Evolutionary conservation across 805 yeast species (phyloP).

Genomic region (Tetrapisispora pingtungensis): DNA sequence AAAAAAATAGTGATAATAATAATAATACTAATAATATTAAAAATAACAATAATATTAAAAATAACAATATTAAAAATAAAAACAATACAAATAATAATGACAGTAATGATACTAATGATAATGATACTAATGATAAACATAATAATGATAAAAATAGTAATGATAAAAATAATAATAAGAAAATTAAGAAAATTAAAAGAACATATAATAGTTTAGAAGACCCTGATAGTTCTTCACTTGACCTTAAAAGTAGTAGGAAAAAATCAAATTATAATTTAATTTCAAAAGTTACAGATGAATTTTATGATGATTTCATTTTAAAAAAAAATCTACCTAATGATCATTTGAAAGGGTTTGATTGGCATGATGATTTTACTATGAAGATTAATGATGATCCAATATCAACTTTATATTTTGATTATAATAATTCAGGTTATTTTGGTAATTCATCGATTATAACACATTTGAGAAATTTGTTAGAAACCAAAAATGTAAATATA

Average conservation of each 20-base stretch:
- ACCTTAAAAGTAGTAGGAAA: neutral
- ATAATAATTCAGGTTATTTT: conserved; percentile 50
- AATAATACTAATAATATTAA: neutral
- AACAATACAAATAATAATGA: neutral
- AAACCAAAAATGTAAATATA: neutral
- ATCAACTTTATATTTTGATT: conserved; percentile 47
- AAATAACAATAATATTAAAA: too few species aligned
- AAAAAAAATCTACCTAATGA: conserved; percentile 35
- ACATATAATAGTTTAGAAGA: neutral
- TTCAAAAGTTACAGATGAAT: neutral
- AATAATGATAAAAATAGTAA: too few species aligned
- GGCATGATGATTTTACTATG: conserved; percentile 39
- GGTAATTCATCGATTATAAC: conserved; percentile 57
- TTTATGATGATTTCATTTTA: conserved; percentile 11
- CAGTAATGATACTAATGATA: neutral
- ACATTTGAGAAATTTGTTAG: conserved; percentile 38
- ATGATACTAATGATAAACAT: too few species aligned
- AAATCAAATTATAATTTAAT: neutral
- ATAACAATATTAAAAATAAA: too few species aligned
- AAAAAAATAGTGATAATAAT: neutral
- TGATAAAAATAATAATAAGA: neutral
- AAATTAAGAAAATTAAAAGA: neutral
- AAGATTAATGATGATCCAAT: conserved; percentile 40
- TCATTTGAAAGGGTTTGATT: conserved; percentile 45
- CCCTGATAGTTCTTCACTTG: too few species aligned